Conservation (phyloP, 352 stramenopile genomes). For the Pythium inflatum region DNA sequence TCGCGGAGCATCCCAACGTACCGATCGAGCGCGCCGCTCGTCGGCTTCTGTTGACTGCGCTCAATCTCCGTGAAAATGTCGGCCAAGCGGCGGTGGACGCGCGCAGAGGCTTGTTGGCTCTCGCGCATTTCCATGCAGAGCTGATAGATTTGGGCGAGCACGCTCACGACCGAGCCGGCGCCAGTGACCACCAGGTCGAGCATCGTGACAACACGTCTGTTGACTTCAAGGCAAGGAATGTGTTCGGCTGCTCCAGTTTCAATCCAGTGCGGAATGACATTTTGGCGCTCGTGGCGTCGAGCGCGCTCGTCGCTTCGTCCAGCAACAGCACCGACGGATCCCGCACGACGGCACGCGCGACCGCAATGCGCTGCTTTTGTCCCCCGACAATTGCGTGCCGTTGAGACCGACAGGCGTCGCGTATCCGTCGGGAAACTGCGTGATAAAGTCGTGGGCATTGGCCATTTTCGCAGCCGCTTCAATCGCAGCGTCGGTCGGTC, state of each 20-base stretch:
- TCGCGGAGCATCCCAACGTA: slow-evolving; percentile 11
- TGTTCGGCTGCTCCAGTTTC: no score
- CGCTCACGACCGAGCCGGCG: slow-evolving; percentile 1
- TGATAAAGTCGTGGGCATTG: slow-evolving; percentile 65
- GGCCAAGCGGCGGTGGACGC: slow-evolving; percentile 6
- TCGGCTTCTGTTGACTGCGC: neutral
- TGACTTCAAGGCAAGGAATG: no score
- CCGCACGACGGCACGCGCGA: slow-evolving; percentile 89
- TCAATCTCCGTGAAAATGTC: slow-evolving; percentile 24
- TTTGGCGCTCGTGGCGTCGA: slow-evolving; percentile 74
- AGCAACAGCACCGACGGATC: slow-evolving; percentile 84
- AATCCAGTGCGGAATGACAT: no score
- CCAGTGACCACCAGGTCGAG: slow-evolving; percentile 10
- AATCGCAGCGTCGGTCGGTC: slow-evolving; percentile 17
- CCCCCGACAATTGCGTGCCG: slow-evolving; percentile 87
- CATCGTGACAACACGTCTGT: no score
- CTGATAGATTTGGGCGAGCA: neutral
- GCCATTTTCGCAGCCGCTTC: slow-evolving; percentile 33
- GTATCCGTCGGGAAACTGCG: slow-evolving; percentile 76
- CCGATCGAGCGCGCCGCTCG: neutral
- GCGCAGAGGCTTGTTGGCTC: slow-evolving; percentile 1
- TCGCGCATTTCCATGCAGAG: slow-evolving; percentile 25
- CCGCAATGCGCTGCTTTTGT: slow-evolving; percentile 94
- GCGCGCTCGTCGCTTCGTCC: slow-evolving; percentile 68
- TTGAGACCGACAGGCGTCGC: slow-evolving; percentile 89